Percentiles rank a stretch among this genome's conserved stretches.
Conservation (phyloP, 2,329 filamentous ascomycete genomes). For the Cladosporium cucumerinum region DNA sequence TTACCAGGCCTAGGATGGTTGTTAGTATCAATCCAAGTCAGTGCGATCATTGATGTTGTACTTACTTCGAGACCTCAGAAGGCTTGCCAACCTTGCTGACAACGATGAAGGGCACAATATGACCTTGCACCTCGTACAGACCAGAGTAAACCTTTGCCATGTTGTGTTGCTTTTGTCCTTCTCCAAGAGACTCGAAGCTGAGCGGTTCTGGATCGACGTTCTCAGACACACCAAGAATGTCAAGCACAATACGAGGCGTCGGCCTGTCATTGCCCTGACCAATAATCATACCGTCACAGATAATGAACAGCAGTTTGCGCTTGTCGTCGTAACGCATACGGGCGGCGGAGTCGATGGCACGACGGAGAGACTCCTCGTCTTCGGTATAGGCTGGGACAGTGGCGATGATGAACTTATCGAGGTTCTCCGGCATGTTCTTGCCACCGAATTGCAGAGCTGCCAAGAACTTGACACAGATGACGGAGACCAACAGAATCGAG, state of each 20-base stretch:
- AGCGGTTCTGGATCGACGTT: constrained; percentile 91
- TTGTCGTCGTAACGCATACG: constrained; percentile 98
- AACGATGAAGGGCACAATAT: constrained; percentile 96
- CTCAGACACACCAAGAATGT: constrained; percentile 93
- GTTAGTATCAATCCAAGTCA: background rate
- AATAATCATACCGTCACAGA: constrained; percentile 99
- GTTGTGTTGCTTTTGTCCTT: constrained; percentile 96
- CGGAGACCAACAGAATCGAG: constrained; percentile 71
- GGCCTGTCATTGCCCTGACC: constrained; percentile 96
- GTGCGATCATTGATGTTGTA: constrained; percentile 30
- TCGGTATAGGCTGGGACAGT: constrained; percentile 98
- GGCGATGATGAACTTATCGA: constrained; percentile 98
- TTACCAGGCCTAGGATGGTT: constrained; percentile 66
- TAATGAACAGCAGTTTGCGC: constrained; percentile 84
- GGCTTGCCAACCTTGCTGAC: constrained; percentile 92
- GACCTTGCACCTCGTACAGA: constrained; percentile 93
- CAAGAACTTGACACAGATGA: constrained; percentile 95
- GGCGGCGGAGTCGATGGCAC: constrained; percentile 93
- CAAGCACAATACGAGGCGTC: constrained; percentile 90
- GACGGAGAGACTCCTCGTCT: constrained; percentile 93
- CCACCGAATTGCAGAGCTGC: constrained; percentile 90
- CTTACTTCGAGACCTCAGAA: constrained; percentile 60
- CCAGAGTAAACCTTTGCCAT: constrained; percentile 99
- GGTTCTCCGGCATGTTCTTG: constrained; percentile 89
- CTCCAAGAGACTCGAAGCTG: constrained; percentile 93